Evolutionary conservation across 331 rosid species (phyloP).

Genomic region (Cydonia oblonga): DNA sequence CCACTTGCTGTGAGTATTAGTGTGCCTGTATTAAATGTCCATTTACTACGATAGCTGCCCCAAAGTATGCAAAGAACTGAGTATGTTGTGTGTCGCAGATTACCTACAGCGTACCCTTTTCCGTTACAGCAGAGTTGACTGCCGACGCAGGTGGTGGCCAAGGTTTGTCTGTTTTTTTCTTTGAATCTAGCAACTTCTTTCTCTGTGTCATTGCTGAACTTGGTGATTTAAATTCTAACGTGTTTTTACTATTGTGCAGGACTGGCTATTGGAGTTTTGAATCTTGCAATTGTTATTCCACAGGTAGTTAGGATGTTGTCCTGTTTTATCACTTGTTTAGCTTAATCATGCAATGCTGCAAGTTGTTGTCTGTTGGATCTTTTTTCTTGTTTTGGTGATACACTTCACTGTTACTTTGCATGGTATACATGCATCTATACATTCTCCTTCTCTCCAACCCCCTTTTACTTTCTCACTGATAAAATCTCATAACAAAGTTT

Average conservation of each 20-base stretch:
- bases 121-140: conserved; percentile 82
- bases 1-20: conserved; percentile 79
- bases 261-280: conserved; percentile 91
- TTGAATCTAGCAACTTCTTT: conserved; percentile 3
- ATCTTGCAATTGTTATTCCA: conserved; percentile 93
- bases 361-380: neutral
- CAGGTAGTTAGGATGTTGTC: conserved; percentile 51
- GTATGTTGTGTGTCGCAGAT: conserved; percentile 53
- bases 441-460: too few relatives aligned
- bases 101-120: conserved; percentile 90
- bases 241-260: conserved; percentile 45
- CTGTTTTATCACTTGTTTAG: neutral
- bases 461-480: too few relatives aligned
- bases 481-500: too few relatives aligned
- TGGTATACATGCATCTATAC: too few relatives aligned
- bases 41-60: neutral
- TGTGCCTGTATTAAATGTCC: neutral
- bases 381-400: neutral
- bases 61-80: conserved; percentile 5
- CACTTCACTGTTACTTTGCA: neutral
- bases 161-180: conserved; percentile 37
- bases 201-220: conserved; percentile 1
- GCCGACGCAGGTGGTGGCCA: conserved; percentile 97
- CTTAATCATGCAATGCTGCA: neutral
- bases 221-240: conserved; percentile 16